These are phyloP conservation scores for Phalaenopsis equestris DNA, from an alignment of 106 monocot genomes.

Conservation along the genomic window DNA sequence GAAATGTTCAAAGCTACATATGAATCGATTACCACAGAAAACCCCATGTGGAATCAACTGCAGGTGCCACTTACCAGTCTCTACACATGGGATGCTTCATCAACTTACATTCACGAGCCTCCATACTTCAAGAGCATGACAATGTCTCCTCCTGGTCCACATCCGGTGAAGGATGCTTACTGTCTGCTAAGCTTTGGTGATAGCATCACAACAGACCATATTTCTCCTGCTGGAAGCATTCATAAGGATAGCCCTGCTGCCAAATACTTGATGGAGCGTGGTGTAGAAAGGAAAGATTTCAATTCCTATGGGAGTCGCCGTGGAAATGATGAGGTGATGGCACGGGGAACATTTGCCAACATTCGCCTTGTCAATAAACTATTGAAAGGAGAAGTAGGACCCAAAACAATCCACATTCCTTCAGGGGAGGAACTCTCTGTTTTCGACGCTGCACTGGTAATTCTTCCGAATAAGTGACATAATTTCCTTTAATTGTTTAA, in stretches of 20 bases:
- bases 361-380: conserved; percentile 66
- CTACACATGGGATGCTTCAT: conserved; percentile 49
- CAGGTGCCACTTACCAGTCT: conserved; percentile 35
- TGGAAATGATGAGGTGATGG: conserved; percentile 70
- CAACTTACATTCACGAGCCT: conserved; percentile 68
- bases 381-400: conserved; percentile 61
- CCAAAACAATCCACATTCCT: conserved; percentile 54
- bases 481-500: background rate
- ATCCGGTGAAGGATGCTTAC: conserved; percentile 55
- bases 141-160: conserved; percentile 60
- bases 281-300: conserved; percentile 62
- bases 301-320: conserved; percentile 71
- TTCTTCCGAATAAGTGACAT: background rate
- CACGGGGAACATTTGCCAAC: conserved; percentile 66
- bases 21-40: conserved; percentile 39
- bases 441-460: conserved; percentile 65
- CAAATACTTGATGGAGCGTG: conserved; percentile 41
- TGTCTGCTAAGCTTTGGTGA: conserved; percentile 68
- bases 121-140: conserved; percentile 70
- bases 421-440: conserved; percentile 65
- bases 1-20: conserved; percentile 60
- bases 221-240: conserved; percentile 54
- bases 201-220: conserved; percentile 44
- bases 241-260: conserved; percentile 70
- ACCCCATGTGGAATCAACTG: conserved; percentile 44